Percentiles rank a stretch among this genome's conserved stretches.
phyloP scores from a whole-genome alignment of 495 filamentous ascomycete species.

The Penicilliopsis zonata region DNA sequence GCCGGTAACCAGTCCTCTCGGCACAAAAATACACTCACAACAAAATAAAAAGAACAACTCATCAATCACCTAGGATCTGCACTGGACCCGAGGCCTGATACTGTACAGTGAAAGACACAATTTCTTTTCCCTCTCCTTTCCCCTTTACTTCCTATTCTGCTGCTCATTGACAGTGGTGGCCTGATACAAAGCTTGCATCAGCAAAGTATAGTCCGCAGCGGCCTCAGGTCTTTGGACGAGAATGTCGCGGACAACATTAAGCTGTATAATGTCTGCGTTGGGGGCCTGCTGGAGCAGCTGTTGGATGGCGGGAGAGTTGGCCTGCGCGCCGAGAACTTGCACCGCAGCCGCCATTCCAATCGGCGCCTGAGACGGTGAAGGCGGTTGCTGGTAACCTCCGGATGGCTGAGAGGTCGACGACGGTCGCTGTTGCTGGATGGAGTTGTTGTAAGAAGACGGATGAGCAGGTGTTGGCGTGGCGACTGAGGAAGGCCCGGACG shows the following conservation, averaged over 20 bases:
- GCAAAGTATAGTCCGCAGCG: conserved; percentile 20
- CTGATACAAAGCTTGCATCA: conserved; percentile 26
- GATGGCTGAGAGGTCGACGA: conserved; percentile 12
- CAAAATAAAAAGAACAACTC: too few relatives aligned
- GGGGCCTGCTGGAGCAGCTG: conserved; percentile 56
- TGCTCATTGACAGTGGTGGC: conserved; percentile 22
- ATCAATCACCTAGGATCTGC: too few relatives aligned
- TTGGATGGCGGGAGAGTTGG: conserved; percentile 48
- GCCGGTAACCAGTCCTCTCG: too few relatives aligned
- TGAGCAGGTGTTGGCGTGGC: conserved; percentile 12
- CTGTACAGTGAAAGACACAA: too few relatives aligned
- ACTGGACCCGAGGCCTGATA: too few relatives aligned
- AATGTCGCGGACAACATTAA: conserved; percentile 50
- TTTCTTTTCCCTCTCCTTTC: too few relatives aligned
- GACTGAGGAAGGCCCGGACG: conserved; percentile 10
- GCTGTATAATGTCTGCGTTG: conserved; percentile 47
- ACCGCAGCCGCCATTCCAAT: conserved; percentile 37
- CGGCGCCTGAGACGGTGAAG: conserved; percentile 15
- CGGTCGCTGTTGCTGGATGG: conserved; percentile 11
- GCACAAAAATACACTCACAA: too few relatives aligned
- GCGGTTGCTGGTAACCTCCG: conserved; percentile 6
- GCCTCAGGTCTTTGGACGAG: conserved; percentile 38
- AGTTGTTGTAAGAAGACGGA: conserved; percentile 13
- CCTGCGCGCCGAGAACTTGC: conserved; percentile 47
- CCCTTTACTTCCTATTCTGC: conserved; percentile 11